Conservation (phyloP, 495 filamentous ascomycete genomes). For the Aspergillus sclerotiicarbonarius region DNA sequence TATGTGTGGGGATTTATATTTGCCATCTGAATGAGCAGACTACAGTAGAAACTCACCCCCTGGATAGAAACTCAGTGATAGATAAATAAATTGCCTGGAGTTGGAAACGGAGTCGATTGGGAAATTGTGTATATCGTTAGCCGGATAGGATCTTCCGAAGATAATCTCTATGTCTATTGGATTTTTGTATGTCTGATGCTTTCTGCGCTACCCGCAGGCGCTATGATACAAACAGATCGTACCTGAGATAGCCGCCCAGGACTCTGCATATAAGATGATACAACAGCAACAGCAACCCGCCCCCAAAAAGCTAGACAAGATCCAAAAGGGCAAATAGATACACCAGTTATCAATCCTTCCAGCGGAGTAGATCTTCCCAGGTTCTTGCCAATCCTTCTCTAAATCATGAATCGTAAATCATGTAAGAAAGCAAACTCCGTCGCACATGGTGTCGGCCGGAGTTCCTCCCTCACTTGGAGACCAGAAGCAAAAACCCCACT, state of each 20-base stretch:
- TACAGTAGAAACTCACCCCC: neutral
- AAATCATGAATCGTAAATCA: constrained; percentile 8
- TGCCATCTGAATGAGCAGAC: neutral
- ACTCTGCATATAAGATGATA: neutral
- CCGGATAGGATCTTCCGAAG: neutral
- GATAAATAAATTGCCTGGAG: neutral
- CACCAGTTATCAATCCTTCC: neutral
- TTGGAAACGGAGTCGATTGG: no score
- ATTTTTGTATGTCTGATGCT: neutral
- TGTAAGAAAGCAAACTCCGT: neutral
- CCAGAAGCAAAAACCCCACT: neutral
- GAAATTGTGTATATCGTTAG: neutral
- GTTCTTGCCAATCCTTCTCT: neutral
- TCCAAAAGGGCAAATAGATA: neutral
- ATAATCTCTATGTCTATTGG: neutral
- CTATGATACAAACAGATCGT: constrained; percentile 1
- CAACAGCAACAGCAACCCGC: neutral
- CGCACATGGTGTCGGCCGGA: neutral
- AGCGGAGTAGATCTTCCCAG: neutral
- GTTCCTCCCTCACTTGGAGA: neutral
- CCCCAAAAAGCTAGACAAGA: neutral
- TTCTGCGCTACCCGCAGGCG: constrained; percentile 4
- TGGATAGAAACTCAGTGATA: neutral
- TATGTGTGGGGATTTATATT: neutral
- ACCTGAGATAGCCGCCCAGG: neutral